Conservation (phyloP, 768 basidiomycete genomes). For the Boletus tomentosulus region DNA sequence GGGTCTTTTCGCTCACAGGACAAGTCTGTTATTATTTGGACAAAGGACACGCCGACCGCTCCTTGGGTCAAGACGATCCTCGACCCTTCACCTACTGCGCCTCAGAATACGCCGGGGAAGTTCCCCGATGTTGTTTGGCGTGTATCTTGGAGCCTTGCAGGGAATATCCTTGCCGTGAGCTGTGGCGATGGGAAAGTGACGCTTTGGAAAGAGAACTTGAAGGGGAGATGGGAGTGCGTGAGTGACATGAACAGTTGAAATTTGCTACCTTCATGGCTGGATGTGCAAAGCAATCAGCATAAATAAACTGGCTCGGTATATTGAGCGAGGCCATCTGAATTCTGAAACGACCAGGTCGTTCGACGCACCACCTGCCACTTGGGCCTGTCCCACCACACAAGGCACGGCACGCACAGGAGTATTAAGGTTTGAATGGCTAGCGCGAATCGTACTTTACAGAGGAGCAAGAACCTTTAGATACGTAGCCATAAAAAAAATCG, state of each 20-base stretch:
- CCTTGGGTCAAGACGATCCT: slow-evolving; percentile 80
- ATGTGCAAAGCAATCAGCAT: too few species aligned
- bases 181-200: slow-evolving; percentile 98
- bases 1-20: slow-evolving; percentile 39
- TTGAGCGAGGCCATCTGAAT: too few species aligned
- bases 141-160: slow-evolving; percentile 97
- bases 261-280: not conserved
- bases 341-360: too few species aligned
- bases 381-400: too few species aligned
- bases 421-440: not conserved
- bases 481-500: slow-evolving; percentile 6
- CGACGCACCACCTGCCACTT: too few species aligned
- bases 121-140: slow-evolving; percentile 99
- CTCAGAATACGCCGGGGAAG: slow-evolving; percentile 56
- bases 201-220: slow-evolving; percentile 96
- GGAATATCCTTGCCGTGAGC: slow-evolving; percentile 93
- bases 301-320: too few species aligned
- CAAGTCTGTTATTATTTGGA: slow-evolving; percentile 89
- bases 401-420: too few species aligned
- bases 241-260: slow-evolving; percentile 85
- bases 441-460: slow-evolving; percentile 19
- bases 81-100: slow-evolving; percentile 57
- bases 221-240: slow-evolving; percentile 95
- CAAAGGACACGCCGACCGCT: slow-evolving; percentile 69
- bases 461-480: slow-evolving; percentile 3